phyloP scores from a whole-genome alignment of 164 flowering plant species.

The Litsea cubeba region DNA sequence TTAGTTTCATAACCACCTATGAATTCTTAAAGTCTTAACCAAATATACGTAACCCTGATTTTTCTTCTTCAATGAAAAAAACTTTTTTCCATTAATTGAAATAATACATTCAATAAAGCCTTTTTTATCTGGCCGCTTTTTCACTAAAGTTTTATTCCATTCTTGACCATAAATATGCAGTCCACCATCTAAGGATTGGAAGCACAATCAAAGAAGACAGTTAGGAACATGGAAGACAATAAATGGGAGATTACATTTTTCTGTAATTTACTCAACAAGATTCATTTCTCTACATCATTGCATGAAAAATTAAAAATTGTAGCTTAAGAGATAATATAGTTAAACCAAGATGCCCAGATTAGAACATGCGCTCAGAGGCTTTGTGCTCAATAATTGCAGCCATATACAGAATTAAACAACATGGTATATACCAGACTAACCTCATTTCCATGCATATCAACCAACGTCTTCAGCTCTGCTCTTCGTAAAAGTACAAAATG shows the following conservation, averaged over 20 bases:
- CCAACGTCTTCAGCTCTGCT: constrained; percentile 66
- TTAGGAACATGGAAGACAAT: background rate
- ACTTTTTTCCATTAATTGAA: too few species aligned
- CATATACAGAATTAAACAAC: background rate
- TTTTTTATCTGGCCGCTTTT: background rate
- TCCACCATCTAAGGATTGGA: background rate
- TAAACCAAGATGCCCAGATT: background rate
- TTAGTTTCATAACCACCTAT: too few species aligned
- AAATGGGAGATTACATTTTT: background rate
- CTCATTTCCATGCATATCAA: constrained; percentile 75
- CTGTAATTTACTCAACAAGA: background rate
- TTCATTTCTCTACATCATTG: background rate
- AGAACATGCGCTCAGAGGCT: background rate
- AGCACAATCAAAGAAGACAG: background rate
- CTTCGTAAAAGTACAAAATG: constrained; percentile 61
- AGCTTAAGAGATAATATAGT: background rate
- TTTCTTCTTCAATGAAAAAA: too few species aligned
- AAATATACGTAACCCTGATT: too few species aligned
- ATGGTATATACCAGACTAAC: constrained; percentile 23
- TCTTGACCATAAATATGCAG: background rate
- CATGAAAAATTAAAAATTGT: background rate
- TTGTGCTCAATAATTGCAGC: background rate
- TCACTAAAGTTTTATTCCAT: background rate
- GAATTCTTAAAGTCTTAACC: too few species aligned
- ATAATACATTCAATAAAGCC: too few species aligned